phyloP scores from a whole-genome alignment of 768 basidiomycete genomes.

The Amanita pallidorosea region DNA sequence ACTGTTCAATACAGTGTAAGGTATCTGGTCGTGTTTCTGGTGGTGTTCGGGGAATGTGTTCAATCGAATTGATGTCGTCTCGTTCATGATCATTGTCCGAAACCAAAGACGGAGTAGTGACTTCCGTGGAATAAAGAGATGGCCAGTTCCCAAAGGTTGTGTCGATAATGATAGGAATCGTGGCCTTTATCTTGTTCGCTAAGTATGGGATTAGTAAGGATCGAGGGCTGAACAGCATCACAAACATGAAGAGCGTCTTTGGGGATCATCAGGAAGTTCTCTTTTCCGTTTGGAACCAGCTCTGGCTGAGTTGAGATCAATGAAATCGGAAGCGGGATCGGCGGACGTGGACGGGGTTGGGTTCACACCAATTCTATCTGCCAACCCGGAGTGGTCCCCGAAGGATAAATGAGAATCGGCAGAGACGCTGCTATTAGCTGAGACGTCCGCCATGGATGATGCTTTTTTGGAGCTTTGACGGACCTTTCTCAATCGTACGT shows the following conservation, averaged over 20 bases:
- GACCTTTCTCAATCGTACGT: slow-evolving; percentile 54
- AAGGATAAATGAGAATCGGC: neutral
- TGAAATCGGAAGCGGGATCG: neutral
- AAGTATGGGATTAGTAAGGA: neutral
- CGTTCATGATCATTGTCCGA: slow-evolving; percentile 54
- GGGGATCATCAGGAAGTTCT: slow-evolving; percentile 4
- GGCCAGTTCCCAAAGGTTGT: slow-evolving; percentile 11
- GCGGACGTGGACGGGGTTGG: neutral
- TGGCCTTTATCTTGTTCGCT: neutral
- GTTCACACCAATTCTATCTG: neutral
- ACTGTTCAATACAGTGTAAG: slow-evolving; percentile 7
- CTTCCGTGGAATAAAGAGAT: slow-evolving; percentile 20
- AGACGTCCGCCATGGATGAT: neutral
- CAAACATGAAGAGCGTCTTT: slow-evolving; percentile 10
- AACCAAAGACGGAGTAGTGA: slow-evolving; percentile 59
- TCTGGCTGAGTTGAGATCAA: neutral
- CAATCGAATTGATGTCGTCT: slow-evolving; percentile 39
- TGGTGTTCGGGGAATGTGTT: slow-evolving; percentile 43
- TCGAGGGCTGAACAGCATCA: neutral
- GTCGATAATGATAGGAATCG: neutral
- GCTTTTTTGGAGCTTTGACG: slow-evolving; percentile 10
- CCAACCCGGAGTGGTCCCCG: neutral
- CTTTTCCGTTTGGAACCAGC: slow-evolving; percentile 22
- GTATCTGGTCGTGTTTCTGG: slow-evolving; percentile 10
- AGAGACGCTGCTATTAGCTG: neutral